Evolutionary conservation across 2,329 filamentous ascomycete species (phyloP).

Genomic region (Aureobasidium sp.): DNA sequence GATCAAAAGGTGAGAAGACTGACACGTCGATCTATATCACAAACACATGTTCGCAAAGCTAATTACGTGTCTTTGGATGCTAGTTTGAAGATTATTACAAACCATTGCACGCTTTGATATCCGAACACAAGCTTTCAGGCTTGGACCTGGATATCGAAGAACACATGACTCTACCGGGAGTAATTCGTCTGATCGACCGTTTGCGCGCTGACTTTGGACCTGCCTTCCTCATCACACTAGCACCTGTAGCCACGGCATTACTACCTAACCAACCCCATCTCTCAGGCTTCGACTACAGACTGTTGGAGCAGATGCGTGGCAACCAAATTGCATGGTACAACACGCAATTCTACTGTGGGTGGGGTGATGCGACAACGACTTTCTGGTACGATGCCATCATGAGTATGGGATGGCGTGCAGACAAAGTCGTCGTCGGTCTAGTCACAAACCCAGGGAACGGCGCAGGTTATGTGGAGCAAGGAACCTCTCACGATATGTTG

Average conservation of each 20-base stretch:
- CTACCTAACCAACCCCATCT: constrained; percentile 51
- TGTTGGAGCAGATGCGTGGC: constrained; percentile 60
- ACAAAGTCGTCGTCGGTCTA: constrained; percentile 70
- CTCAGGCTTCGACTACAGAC: constrained; percentile 72
- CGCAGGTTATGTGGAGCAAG: constrained; percentile 50
- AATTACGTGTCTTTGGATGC: neutral
- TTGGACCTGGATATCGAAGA: constrained; percentile 78
- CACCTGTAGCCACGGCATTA: constrained; percentile 71
- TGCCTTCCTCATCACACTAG: constrained; percentile 68
- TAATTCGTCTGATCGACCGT: constrained; percentile 43
- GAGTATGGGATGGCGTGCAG: constrained; percentile 59
- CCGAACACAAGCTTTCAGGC: constrained; percentile 54
- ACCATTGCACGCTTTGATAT: constrained; percentile 59
- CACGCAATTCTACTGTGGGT: constrained; percentile 87
- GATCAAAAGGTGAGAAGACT: constrained; percentile 23
- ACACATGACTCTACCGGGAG: constrained; percentile 56
- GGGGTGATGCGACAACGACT: constrained; percentile 56
- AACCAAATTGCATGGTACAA: constrained; percentile 76
- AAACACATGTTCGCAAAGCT: neutral
- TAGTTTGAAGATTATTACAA: constrained; percentile 66
- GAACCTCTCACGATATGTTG: constrained; percentile 49
- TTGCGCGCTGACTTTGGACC: constrained; percentile 56
- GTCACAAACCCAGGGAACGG: constrained; percentile 74
- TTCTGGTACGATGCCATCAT: constrained; percentile 46
- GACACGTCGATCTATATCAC: neutral